Evolutionary conservation across 176 grass and related monocot genomes (phyloP).

Genomic region (Juncus effusus): DNA sequence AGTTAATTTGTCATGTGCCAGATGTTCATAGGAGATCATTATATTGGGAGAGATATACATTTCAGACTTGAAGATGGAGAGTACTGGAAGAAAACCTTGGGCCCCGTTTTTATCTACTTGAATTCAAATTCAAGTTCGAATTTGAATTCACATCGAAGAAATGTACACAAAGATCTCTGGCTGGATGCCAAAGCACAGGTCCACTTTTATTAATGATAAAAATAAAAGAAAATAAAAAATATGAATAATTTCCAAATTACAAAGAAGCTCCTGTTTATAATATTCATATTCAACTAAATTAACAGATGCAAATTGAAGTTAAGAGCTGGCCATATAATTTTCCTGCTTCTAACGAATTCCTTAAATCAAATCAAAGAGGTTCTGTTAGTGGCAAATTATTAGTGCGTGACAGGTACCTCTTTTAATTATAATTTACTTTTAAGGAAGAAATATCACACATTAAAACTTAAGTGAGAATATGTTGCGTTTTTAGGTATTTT

Average conservation of each 20-base stretch:
- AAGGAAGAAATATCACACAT: too few relatives aligned
- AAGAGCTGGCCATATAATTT: slow-evolving; percentile 72
- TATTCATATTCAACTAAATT: slow-evolving; percentile 10
- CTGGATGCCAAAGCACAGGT: slow-evolving; percentile 68
- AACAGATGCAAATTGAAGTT: slow-evolving; percentile 36
- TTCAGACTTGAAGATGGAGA: slow-evolving; percentile 44
- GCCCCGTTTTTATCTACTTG: slow-evolving; percentile 79
- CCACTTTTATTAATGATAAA: background rate
- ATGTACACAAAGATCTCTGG: slow-evolving; percentile 37
- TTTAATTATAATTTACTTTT: background rate
- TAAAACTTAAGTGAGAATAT: background rate
- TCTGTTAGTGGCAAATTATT: slow-evolving; percentile 34
- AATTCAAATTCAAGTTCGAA: slow-evolving; percentile 39
- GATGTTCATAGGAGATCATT: slow-evolving; percentile 74
- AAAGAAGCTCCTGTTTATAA: background rate
- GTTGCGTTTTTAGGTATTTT: slow-evolving; percentile 13
- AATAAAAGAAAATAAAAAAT: background rate
- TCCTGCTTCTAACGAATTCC: slow-evolving; percentile 50
- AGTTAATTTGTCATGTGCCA: slow-evolving; percentile 2
- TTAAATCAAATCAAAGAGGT: slow-evolving; percentile 42
- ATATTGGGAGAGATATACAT: slow-evolving; percentile 45
- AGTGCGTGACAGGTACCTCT: slow-evolving; percentile 38
- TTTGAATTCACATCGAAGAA: background rate
- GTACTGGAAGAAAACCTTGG: slow-evolving; percentile 76
- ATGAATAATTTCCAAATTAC: too few relatives aligned